Conservation (phyloP, 2,329 filamentous ascomycete genomes). For the Didymella lethalis region DNA sequence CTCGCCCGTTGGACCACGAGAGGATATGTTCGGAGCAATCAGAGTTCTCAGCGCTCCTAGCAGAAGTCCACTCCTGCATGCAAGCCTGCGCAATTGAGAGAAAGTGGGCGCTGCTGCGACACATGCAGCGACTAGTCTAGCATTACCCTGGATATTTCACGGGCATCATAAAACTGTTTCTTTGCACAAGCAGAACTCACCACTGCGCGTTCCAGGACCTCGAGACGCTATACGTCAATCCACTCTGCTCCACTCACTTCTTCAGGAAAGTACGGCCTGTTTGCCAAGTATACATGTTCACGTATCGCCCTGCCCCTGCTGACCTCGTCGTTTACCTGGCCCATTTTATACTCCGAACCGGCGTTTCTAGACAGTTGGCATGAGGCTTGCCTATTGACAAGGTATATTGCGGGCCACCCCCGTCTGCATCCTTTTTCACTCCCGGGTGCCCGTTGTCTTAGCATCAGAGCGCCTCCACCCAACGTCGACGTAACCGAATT, state of each 20-base stretch:
- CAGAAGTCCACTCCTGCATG: constrained; percentile 33
- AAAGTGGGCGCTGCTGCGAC: constrained; percentile 33
- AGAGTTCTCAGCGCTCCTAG: constrained; percentile 19
- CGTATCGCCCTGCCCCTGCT: constrained; percentile 26
- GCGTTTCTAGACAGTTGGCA: constrained; percentile 38
- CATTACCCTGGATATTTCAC: constrained; percentile 28
- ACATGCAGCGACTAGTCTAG: constrained; percentile 32
- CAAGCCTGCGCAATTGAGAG: constrained; percentile 28
- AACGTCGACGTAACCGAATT: constrained; percentile 48
- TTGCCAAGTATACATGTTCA: constrained; percentile 43
- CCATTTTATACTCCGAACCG: constrained; percentile 42
- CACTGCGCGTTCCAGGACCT: constrained; percentile 26
- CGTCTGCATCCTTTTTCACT: constrained; percentile 39
- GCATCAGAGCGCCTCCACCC: constrained; percentile 48
- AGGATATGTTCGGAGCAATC: constrained; percentile 26
- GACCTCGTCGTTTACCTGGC: constrained; percentile 29
- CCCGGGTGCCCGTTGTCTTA: constrained; percentile 43
- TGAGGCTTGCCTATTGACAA: constrained; percentile 45
- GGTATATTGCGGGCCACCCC: constrained; percentile 38
- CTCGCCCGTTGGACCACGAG: constrained; percentile 32
- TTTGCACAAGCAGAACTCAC: constrained; percentile 27
- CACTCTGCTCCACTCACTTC: constrained; percentile 19
- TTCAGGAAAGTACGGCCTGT: constrained; percentile 32
- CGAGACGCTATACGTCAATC: constrained; percentile 31
- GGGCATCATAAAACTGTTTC: constrained; percentile 26